Conservation (phyloP, 371 early-diverging fungal species). For the Syncephalastrum sp. region DNA sequence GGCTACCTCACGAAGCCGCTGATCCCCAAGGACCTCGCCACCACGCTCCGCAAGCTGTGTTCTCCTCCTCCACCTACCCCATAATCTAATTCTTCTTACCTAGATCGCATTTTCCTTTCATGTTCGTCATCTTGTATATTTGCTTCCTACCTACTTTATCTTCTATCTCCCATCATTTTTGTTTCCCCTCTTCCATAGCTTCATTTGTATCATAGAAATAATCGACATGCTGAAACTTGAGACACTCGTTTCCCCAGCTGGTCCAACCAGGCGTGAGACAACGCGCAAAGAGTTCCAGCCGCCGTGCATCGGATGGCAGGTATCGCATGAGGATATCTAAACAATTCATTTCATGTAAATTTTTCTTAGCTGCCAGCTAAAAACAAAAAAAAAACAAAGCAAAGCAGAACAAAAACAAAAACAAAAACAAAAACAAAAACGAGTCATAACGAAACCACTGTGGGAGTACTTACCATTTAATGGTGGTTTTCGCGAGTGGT, state of each 20-base stretch:
- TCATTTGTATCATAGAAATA: constrained; percentile 21
- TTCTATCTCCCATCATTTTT: too few species aligned
- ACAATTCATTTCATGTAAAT: neutral
- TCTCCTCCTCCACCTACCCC: constrained; percentile 6
- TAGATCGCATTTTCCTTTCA: too few species aligned
- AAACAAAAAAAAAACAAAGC: too few species aligned
- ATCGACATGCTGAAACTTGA: constrained; percentile 56
- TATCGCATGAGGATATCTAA: constrained; percentile 26
- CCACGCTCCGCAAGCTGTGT: constrained; percentile 25
- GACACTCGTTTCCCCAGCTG: constrained; percentile 78
- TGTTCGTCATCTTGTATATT: too few species aligned
- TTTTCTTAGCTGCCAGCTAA: neutral
- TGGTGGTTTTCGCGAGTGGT: constrained; percentile 74
- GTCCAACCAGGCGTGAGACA: constrained; percentile 62
- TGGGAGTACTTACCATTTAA: constrained; percentile 32
- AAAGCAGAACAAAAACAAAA: too few species aligned
- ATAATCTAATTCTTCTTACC: too few species aligned
- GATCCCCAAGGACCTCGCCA: constrained; percentile 40
- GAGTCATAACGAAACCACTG: too few species aligned
- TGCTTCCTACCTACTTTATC: too few species aligned
- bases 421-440: too few species aligned
- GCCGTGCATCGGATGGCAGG: constrained; percentile 24
- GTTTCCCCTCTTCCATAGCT: neutral
- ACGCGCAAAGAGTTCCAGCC: constrained; percentile 75
- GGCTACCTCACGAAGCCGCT: constrained; percentile 64